Conservation (phyloP, 1,284 basidiomycete species). For the Hortiboletus rubellus region DNA sequence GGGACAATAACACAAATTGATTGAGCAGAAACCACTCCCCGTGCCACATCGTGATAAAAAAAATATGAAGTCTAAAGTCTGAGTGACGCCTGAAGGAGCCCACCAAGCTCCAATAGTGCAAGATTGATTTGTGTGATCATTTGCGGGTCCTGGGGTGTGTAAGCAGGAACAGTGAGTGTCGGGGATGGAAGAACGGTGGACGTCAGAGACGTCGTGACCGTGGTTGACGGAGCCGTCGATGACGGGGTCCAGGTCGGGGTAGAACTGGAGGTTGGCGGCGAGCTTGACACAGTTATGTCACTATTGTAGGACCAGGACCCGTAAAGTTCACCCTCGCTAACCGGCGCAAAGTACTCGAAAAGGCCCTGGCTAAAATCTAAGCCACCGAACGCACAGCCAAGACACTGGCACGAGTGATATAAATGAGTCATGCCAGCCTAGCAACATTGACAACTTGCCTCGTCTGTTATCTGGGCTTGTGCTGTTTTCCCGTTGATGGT, state of each 20-base stretch:
- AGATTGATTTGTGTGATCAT: slow-evolving; percentile 25
- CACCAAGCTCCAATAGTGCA: slow-evolving; percentile 27
- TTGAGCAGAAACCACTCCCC: neutral
- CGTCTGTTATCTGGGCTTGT: slow-evolving; percentile 55
- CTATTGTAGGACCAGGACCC: slow-evolving; percentile 42
- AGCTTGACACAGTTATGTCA: slow-evolving; percentile 20
- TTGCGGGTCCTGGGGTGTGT: slow-evolving; percentile 21
- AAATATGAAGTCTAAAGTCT: slow-evolving; percentile 2
- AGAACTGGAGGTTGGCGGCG: slow-evolving; percentile 11
- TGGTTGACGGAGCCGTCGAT: slow-evolving; percentile 6
- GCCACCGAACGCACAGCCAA: slow-evolving; percentile 41
- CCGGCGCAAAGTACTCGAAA: slow-evolving; percentile 44
- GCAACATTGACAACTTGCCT: slow-evolving; percentile 32
- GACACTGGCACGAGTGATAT: slow-evolving; percentile 33
- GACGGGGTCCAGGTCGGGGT: slow-evolving; percentile 15
- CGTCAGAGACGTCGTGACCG: slow-evolving; percentile 4
- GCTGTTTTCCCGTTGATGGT: slow-evolving; percentile 53
- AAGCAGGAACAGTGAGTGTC: slow-evolving; percentile 14
- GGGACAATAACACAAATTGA: neutral
- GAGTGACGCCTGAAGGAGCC: slow-evolving; percentile 20
- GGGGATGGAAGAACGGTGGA: slow-evolving; percentile 13
- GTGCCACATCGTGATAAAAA: neutral
- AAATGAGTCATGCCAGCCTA: neutral
- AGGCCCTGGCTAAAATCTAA: slow-evolving; percentile 52
- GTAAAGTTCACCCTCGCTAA: slow-evolving; percentile 37